These are phyloP conservation scores for Phytophthora podocarpi DNA, from an alignment of 352 stramenopile genomes.

Conservation along the genomic window DNA sequence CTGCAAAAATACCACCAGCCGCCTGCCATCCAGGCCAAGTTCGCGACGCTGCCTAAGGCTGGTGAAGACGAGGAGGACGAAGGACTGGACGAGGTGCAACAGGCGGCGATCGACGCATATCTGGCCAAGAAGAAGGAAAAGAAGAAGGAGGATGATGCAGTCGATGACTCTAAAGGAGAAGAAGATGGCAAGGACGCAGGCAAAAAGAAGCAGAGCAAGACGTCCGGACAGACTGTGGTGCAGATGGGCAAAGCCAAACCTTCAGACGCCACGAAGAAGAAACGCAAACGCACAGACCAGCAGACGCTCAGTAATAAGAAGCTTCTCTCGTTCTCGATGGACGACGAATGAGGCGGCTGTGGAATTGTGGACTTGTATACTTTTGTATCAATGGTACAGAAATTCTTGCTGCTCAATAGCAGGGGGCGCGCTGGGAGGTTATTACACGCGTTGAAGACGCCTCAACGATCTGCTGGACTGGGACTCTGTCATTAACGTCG, in stretches of 20 bases:
- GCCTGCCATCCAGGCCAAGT: slow-evolving; percentile 74
- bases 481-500: not conserved
- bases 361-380: no score
- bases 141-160: slow-evolving; percentile 25
- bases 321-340: slow-evolving; percentile 83
- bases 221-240: slow-evolving; percentile 47
- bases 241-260: slow-evolving; percentile 34
- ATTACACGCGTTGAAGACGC: slow-evolving; percentile 22
- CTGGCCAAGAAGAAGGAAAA: slow-evolving; percentile 59
- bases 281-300: slow-evolving; percentile 48
- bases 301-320: slow-evolving; percentile 75
- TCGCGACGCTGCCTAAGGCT: slow-evolving; percentile 47
- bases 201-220: slow-evolving; percentile 32
- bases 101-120: slow-evolving; percentile 76
- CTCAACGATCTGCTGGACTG: slow-evolving; percentile 13
- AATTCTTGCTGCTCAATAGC: slow-evolving; percentile 24
- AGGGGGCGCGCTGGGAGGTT: slow-evolving; percentile 30
- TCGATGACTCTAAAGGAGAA: not conserved
- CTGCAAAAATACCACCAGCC: slow-evolving; percentile 76
- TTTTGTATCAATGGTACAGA: no score
- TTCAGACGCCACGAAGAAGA: slow-evolving; percentile 47
- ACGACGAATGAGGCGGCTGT: slow-evolving; percentile 69
- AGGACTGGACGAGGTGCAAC: slow-evolving; percentile 82
- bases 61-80: slow-evolving; percentile 59
- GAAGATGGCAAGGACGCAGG: slow-evolving; percentile 4